These are phyloP conservation scores for Calycina herbarum DNA, from an alignment of 2,329 filamentous ascomycete genomes.

Conservation along the genomic window DNA sequence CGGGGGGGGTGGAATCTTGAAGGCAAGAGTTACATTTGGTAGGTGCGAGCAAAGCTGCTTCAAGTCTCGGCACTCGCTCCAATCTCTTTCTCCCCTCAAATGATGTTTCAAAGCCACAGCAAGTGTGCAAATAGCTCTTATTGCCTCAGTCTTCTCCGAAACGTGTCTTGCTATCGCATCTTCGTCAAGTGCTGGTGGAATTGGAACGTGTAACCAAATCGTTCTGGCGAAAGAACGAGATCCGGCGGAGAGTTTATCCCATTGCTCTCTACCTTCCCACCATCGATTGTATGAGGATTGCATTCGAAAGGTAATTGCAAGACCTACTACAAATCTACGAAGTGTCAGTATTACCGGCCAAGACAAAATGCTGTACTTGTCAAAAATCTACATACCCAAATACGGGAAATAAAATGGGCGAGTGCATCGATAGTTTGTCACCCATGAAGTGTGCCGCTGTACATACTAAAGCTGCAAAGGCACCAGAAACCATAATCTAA, in stretches of 20 bases:
- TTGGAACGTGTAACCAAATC: constrained; percentile 21
- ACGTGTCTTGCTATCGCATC: neutral
- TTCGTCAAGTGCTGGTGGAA: neutral
- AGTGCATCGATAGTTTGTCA: constrained; percentile 18
- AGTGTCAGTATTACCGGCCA: no score
- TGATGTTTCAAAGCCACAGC: no score
- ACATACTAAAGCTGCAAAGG: constrained; percentile 15
- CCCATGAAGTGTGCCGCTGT: constrained; percentile 8
- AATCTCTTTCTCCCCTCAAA: no score
- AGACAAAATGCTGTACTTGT: no score
- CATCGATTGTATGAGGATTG: constrained; percentile 23
- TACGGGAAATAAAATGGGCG: constrained; percentile 21
- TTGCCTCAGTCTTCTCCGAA: constrained; percentile 10
- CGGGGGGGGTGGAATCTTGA: no score
- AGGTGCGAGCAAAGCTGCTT: no score
- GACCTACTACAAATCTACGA: constrained; percentile 22
- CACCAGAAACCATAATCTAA: neutral
- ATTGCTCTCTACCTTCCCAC: constrained; percentile 24
- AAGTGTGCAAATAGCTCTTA: constrained; percentile 6
- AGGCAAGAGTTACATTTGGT: no score
- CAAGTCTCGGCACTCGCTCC: no score
- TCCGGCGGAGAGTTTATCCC: constrained; percentile 21
- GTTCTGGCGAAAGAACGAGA: constrained; percentile 24
- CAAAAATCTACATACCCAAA: constrained; percentile 16
- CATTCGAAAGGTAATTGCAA: constrained; percentile 24